Evolutionary conservation across 1,284 basidiomycete genomes (phyloP), one percentile per base, ranked within the genome.

Genomic region (Malassezia vespertilionis): DNA sequence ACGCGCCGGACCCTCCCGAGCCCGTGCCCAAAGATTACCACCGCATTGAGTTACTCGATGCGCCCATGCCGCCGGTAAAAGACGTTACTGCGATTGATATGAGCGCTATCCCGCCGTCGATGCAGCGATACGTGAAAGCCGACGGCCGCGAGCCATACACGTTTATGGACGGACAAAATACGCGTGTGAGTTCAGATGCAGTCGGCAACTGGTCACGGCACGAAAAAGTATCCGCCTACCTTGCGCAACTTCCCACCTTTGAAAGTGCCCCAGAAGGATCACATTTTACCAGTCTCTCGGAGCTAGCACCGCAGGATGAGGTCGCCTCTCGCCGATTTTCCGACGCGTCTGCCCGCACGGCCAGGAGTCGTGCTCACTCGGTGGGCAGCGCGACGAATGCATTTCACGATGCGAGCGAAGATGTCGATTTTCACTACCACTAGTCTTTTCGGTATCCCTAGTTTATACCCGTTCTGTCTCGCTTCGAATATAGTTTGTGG

Each of bases 151-250:
- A 33, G n/a, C 15, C 44, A n/a, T 40, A 26, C 26, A 46, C 31
- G 15, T 34, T 28, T 11, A 22, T 33, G 3, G 20, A 40, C 24
- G 21, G 28, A 9, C 18, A 20, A 9, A 17, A 27, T 15, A 35
- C 22, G 12, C 36, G 37, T 22, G 21, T 38, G 11, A 32, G 27
- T 11, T 27, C 43, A 7, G 18, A 21, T 8, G 28, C 21, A 2
- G 15, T 46, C n/a, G 44, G 44, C 21, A 10, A 14, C 6, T 38
- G 31, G 18, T 24, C 37, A 7, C 27, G 36, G 3, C 24, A 39
- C 14, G 44, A 46, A 8, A 33, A 34, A 18, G 36, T 46, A 24
- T 34, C 27, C n/a, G 30, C 37, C 17, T 46, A 46, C 10, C 15
- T 46, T 9, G 24, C 44, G 7, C 30, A 39, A 15, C 31, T 40